These are phyloP conservation scores for Aphanomyces invadans DNA, from an alignment of 352 stramenopile species.

Conservation along the genomic window DNA sequence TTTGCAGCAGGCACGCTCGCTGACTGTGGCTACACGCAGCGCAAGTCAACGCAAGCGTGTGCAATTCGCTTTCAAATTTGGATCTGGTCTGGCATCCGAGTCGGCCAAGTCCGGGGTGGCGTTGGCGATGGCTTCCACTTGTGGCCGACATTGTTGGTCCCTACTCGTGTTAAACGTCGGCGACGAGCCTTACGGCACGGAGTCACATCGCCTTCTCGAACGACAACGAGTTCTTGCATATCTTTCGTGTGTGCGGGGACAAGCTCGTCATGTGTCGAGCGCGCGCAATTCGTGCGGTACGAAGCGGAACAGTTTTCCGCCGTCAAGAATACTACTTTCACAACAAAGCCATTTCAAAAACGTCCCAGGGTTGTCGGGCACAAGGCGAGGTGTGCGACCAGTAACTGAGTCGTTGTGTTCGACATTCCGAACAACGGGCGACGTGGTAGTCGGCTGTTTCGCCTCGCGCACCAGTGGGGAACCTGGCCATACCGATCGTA, in stretches of 20 bases:
- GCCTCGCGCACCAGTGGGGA: no score
- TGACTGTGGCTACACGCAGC: neutral
- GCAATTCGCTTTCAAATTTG: conserved; percentile 20
- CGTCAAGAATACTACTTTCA: conserved; percentile 24
- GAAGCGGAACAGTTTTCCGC: conserved; percentile 21
- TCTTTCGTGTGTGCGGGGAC: conserved; percentile 19
- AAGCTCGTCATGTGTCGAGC: conserved; percentile 5
- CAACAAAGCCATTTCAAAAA: no score
- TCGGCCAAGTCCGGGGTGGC: neutral
- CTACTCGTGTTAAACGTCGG: conserved; percentile 18
- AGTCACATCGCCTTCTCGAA: conserved; percentile 20
- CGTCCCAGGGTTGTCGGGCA: neutral
- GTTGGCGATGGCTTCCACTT: conserved; percentile 26
- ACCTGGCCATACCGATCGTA: no score
- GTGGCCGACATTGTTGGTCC: conserved; percentile 14
- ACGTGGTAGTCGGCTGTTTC: no score
- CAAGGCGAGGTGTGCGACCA: conserved; percentile 13
- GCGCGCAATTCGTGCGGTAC: conserved; percentile 22
- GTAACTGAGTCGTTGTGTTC: conserved; percentile 10
- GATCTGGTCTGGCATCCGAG: conserved; percentile 21
- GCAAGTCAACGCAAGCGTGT: neutral
- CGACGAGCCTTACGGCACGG: conserved; percentile 9
- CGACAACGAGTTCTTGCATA: conserved; percentile 10
- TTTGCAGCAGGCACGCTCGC: conserved; percentile 4
- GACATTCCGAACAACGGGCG: neutral